Base-by-base conservation (phyloP, 306 rosid genomes). In the Quercus dentata region DNA sequence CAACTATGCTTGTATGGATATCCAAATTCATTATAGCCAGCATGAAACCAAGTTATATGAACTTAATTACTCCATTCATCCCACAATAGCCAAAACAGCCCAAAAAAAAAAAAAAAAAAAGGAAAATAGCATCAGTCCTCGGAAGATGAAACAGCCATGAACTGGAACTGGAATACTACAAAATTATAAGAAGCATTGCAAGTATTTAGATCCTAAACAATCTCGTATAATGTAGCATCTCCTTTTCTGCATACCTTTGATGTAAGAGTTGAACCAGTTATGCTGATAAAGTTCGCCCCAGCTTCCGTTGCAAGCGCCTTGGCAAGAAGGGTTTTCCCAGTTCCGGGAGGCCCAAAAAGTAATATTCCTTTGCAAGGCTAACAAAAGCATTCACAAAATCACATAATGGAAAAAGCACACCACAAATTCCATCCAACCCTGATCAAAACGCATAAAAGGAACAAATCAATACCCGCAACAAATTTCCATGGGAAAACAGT, bases 261-360 rank as follows among this genome's bases (percentile, higher is more conserved):
- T 59, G 99, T 95, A 67, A 95, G 97, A 75, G 96, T 88, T 14
- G 99, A 95, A 82, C 99, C 99, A 18, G 97, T 93, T 84, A 95
- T 90, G 80, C 99, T 95, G 85, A 95, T 91, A 89, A 95, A 93
- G 85, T 93, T 95, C 33, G 99, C 96, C 72, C 99, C 97, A 55
- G 98, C 98, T 87, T 95, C 99, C 0, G 98, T 95, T 19, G 99
- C 98, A 73, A 95, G 96, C 71, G 99, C 99, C 90, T 95, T 95
- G 58, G 99, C 99, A 73, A 95, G 84, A 83, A 95, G 99, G 71
- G 99, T 95, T 88, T 95, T 95, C 78, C 99, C 99, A 73, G 99
- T 95, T 76, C 99, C 99, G 80, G 99, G 99, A 80, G 99, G 99
- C 81, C 99, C 99, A 83, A 95, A 95, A 74, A 95, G 99, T 80